Base-by-base conservation (phyloP, 345 rosid genomes). In the Barbarea vulgaris region DNA sequence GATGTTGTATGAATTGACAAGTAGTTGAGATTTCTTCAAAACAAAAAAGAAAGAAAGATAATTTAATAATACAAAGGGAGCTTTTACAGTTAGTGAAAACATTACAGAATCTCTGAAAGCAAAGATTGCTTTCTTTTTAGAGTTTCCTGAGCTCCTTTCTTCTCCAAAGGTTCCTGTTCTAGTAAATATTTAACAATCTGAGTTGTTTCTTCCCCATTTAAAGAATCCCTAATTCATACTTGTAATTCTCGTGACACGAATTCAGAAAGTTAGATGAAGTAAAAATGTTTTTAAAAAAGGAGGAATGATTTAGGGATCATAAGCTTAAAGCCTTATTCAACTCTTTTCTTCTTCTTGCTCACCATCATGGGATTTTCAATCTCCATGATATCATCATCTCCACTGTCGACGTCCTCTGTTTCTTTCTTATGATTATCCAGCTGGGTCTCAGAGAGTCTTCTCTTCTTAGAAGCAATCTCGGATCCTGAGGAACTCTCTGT, bases 351-450 rank as follows among this genome's bases (percentile, higher is more conserved):
- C 87, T 84, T 86, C 74, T 75, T 73, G 72, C 58, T 52, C 72
- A 83, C 66, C 17, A 86, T 62, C 60, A 89, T 62, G 14, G 85
- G 91, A 0, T 90, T 90, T 0, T 83, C 89, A 3, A 85, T 86
- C 0, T 82, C 89, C 4, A 84, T 86, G 19, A 80, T 53, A 5
- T 89, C 93, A 58, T 85, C 82, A 78, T 82, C 85, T 70, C 85
- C 82, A 31, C 82, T 77, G 46, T 87, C 79, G 3, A 79, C 79
- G 42, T 76, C 82, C 75, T 69, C 74, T 12, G 74, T 65, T 72
- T 75, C 82, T 34, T 76, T 72, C 64, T 74, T 82, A 10, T 63
- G 34, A 54, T 67, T n/a, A 48, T 37, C 27, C 2, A 47, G 63
- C 18, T 78, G 30, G 0, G 73, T 69, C 52, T 87, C 88, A 0